These are phyloP conservation scores for Aegilops bicornis DNA, from an alignment of 176 grass and related monocot species.

Conservation along the genomic window DNA sequence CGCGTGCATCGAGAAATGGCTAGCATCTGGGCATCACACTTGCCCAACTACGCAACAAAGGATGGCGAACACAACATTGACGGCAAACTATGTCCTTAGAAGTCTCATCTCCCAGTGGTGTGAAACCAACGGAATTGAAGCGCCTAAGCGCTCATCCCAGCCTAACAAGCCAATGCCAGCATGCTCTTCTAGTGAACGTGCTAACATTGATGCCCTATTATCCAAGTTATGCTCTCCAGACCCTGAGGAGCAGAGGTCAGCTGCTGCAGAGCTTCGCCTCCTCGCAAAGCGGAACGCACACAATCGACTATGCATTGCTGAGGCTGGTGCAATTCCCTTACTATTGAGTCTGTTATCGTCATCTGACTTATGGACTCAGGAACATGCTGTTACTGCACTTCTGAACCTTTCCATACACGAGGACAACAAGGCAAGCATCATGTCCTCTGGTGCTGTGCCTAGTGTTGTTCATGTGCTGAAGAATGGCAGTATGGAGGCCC, in stretches of 20 bases:
- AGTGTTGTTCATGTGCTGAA: constrained; percentile 85
- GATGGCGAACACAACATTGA: constrained; percentile 61
- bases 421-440: constrained; percentile 82
- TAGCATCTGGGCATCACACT: constrained; percentile 65
- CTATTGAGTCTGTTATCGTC: constrained; percentile 59
- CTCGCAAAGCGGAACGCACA: constrained; percentile 77
- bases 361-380: constrained; percentile 66
- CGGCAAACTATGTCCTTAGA: constrained; percentile 81
- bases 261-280: constrained; percentile 77
- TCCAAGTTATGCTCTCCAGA: constrained; percentile 59
- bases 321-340: constrained; percentile 84
- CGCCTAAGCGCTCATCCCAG: constrained; percentile 55
- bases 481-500: constrained; percentile 88
- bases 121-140: constrained; percentile 67
- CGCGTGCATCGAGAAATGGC: constrained; percentile 72
- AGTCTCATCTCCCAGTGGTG: constrained; percentile 89
- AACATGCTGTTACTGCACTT: constrained; percentile 90
- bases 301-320: constrained; percentile 85
- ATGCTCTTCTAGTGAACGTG: constrained; percentile 58
- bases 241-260: constrained; percentile 59
- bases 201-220: constrained; percentile 72
- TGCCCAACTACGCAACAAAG: constrained; percentile 90
- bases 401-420: constrained; percentile 90
- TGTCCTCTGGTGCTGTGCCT: constrained; percentile 61
- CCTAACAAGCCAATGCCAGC: constrained; percentile 19